Evolutionary conservation across 2,329 filamentous ascomycete genomes (phyloP).

Genomic region (Aspergillus jensenii): DNA sequence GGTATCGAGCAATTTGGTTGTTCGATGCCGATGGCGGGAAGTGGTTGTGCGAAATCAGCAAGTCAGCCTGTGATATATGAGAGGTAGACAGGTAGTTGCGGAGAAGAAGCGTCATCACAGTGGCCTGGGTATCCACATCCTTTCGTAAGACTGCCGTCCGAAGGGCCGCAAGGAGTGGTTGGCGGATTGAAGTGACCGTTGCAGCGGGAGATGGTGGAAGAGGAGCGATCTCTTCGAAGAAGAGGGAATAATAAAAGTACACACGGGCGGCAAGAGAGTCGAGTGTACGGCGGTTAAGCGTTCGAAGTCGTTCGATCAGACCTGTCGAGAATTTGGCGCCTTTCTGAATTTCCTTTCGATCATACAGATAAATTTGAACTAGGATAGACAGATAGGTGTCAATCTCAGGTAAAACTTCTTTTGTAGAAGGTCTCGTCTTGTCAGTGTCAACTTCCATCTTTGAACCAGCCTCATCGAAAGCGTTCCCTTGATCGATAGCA

Average conservation of each 20-base stretch:
- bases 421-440: conserved; percentile 63
- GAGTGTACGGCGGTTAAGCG: conserved; percentile 87
- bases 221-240: conserved; percentile 86
- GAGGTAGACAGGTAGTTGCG: conserved; percentile 95
- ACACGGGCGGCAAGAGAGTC: conserved; percentile 92
- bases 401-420: conserved; percentile 81
- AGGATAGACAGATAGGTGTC: conserved; percentile 87
- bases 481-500: conserved; percentile 66
- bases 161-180: conserved; percentile 80
- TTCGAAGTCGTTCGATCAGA: conserved; percentile 80
- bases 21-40: conserved; percentile 94
- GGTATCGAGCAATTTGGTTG: conserved; percentile 95
- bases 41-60: conserved; percentile 91
- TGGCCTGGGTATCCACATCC: conserved; percentile 95
- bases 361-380: conserved; percentile 82
- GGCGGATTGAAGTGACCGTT: conserved; percentile 80
- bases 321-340: conserved; percentile 82
- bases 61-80: conserved; percentile 93
- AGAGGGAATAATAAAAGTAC: conserved; percentile 97
- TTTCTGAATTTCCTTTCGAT: conserved; percentile 75
- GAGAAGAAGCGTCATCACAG: conserved; percentile 89
- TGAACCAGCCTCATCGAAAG: conserved; percentile 57
- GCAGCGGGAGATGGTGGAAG: conserved; percentile 87
- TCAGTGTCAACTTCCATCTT: conserved; percentile 76
- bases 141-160: conserved; percentile 95